Base-by-base conservation (phyloP, 805 yeast genomes). In the Saccharomycopsis amapae region DNA sequence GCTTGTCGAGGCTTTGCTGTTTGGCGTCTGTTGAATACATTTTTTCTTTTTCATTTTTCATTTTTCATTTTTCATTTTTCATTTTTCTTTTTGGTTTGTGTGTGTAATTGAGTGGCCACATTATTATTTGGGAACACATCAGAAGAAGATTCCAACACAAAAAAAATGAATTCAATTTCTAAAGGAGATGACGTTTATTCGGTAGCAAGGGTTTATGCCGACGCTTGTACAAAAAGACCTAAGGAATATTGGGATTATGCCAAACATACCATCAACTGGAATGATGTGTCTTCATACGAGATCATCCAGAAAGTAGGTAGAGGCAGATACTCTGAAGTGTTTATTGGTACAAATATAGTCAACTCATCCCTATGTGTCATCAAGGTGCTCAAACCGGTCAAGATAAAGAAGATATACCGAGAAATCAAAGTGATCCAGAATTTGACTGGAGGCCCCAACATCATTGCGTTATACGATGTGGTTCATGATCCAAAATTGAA, bases 261-360 rank as follows among this genome's bases (percentile, higher is more conserved):
- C 5, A 48, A 50, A 31, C 52, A 49, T 32, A 33, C 19, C 10
- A 44, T 51, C 17, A 15, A 34, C 15, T 51, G 54, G 54, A 45
- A 39, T 53, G 77, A 75, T 57, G 72, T 62, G 12, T 43, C 64
- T 65, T 66, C 77, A 57, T 83, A 82, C 60, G 97, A 89, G 62
- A 83, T 89, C 50, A 75, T 84, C 44, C 72, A 74, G 52, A 86
- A 88, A 64, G 81, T 89, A 17, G 97, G 97, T 12, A 75, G 96
- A 47, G 97, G 97, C 22, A 89, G 86, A 67, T 89, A 88, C 65
- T 82, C 94, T n/a, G 97, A 89, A 63, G 97, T 89, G 25, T 89
- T 89, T 61, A 83, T 80, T 60, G 96, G 96, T 24, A 72, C 81
- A 37, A 81, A 85, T 59, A 68, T 85, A 42, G 69, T 75, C 45